Evolutionary conservation across 2,329 filamentous ascomycete species (phyloP).

Genomic region (Fulvia fulva): DNA sequence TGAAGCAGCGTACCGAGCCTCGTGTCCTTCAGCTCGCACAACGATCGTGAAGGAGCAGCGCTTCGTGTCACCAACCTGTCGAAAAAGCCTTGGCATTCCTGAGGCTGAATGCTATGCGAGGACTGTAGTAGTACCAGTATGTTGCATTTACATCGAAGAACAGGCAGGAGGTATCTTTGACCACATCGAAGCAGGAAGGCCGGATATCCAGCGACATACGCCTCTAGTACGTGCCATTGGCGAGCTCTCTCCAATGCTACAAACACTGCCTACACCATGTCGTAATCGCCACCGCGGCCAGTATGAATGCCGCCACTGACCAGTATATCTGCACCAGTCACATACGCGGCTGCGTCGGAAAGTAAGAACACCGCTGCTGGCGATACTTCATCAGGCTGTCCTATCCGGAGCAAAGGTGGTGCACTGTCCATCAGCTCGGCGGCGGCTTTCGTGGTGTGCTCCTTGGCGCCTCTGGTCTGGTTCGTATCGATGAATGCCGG

Average conservation of each 20-base stretch:
- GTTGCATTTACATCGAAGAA: too few species aligned
- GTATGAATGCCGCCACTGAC: constrained; percentile 28
- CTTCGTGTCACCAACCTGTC: too few species aligned
- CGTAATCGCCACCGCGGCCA: constrained; percentile 21
- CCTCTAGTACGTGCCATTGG: neutral
- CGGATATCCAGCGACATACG: neutral
- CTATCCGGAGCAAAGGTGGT: constrained; percentile 22
- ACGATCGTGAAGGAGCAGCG: too few species aligned
- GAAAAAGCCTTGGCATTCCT: too few species aligned
- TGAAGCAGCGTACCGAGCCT: too few species aligned
- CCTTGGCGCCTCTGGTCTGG: constrained; percentile 21
- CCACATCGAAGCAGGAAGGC: neutral
- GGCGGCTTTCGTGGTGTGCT: constrained; percentile 19
- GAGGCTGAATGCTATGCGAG: too few species aligned
- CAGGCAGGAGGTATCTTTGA: neutral
- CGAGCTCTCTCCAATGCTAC: neutral
- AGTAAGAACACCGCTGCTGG: constrained; percentile 41
- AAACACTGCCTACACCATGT: constrained; percentile 22
- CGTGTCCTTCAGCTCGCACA: too few species aligned
- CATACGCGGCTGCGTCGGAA: constrained; percentile 40
- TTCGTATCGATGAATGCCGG: constrained; percentile 28
- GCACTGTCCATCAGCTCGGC: constrained; percentile 24
- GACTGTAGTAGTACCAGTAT: too few species aligned
- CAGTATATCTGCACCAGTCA: constrained; percentile 38
- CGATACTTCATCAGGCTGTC: constrained; percentile 24